A percentile compares a stretch with the other conserved stretches of the same genome.
Evolutionary conservation across 805 yeast genomes (phyloP).

Genomic region (Suhomyces xylopsoci): DNA sequence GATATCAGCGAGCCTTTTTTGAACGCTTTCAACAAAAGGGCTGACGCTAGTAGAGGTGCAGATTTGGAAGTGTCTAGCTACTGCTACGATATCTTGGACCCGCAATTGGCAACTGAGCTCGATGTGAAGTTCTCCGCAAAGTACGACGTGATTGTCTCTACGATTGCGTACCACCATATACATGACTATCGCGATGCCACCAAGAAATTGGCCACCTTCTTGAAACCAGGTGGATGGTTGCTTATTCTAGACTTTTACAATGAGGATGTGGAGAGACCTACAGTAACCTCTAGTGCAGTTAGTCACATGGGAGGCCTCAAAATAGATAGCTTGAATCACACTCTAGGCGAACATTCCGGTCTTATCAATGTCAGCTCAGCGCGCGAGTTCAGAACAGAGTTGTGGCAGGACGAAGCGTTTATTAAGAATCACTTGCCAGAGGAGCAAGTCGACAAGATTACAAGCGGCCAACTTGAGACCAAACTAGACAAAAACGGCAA

Average conservation of each 20-base stretch:
- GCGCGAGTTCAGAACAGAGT: slow-evolving; percentile 13
- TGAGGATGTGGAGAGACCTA: slow-evolving; percentile 15
- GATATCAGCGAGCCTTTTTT: slow-evolving; percentile 32
- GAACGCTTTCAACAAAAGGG: slow-evolving; percentile 11
- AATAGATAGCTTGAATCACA: slow-evolving; percentile 18
- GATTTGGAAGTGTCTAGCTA: slow-evolving; percentile 8
- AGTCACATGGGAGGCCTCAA: slow-evolving; percentile 34
- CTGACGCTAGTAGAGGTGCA: not conserved
- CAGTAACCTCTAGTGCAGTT: slow-evolving; percentile 3
- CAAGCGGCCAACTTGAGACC: slow-evolving; percentile 13
- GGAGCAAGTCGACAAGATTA: slow-evolving; percentile 10
- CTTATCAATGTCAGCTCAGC: slow-evolving; percentile 22
- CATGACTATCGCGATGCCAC: slow-evolving; percentile 29
- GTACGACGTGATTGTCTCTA: slow-evolving; percentile 34
- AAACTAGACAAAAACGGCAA: slow-evolving; percentile 8
- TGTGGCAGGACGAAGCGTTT: slow-evolving; percentile 26
- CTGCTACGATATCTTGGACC: slow-evolving; percentile 25
- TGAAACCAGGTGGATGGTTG: slow-evolving; percentile 33
- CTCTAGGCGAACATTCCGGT: slow-evolving; percentile 19
- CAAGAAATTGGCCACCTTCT: slow-evolving; percentile 27
- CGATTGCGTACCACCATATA: slow-evolving; percentile 41
- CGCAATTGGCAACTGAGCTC: slow-evolving; percentile 8
- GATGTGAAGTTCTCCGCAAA: slow-evolving; percentile 14
- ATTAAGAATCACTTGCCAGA: slow-evolving; percentile 22
- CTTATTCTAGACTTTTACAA: slow-evolving; percentile 40